phyloP scores from a whole-genome alignment of 1,284 basidiomycete genomes.

The Athelia psychrophila region DNA sequence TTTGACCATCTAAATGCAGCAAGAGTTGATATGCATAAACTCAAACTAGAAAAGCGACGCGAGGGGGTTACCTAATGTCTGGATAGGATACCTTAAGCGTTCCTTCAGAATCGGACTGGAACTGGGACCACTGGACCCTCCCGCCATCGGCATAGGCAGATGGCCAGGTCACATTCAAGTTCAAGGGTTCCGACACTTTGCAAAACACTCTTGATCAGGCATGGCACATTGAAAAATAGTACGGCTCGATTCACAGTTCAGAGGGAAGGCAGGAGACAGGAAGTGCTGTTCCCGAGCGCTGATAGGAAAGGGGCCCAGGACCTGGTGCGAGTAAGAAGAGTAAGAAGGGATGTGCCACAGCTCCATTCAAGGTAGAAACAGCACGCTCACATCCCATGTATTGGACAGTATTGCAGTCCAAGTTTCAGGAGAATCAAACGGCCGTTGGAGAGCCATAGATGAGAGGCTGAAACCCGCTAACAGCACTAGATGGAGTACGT shows the following conservation, averaged over 20 bases:
- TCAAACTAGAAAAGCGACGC: too few relatives aligned
- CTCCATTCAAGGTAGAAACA: neutral
- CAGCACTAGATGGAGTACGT: too few relatives aligned
- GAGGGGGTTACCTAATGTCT: constrained; percentile 54
- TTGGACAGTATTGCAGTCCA: constrained; percentile 4
- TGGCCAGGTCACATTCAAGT: constrained; percentile 47
- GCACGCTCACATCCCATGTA: constrained; percentile 7
- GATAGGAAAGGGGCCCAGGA: constrained; percentile 78
- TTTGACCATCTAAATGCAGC: constrained; percentile 52
- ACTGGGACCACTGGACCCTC: constrained; percentile 52
- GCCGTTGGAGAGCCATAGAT: too few relatives aligned
- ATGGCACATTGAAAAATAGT: constrained; percentile 1
- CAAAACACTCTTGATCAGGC: constrained; percentile 1
- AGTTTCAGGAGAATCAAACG: too few relatives aligned
- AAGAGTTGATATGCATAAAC: constrained; percentile 8
- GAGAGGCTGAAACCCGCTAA: too few relatives aligned
- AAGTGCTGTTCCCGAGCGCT: constrained; percentile 80
- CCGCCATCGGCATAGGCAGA: constrained; percentile 68
- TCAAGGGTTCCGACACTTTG: constrained; percentile 42
- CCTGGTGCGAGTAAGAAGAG: constrained; percentile 31
- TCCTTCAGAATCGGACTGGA: constrained; percentile 37
- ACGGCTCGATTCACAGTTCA: constrained; percentile 55
- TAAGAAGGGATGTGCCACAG: neutral
- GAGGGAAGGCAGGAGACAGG: constrained; percentile 69
- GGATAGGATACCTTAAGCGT: constrained; percentile 60